These are phyloP conservation scores for Ascochyta rabiei DNA, from an alignment of 2,329 filamentous ascomycete species.

Conservation along the genomic window DNA sequence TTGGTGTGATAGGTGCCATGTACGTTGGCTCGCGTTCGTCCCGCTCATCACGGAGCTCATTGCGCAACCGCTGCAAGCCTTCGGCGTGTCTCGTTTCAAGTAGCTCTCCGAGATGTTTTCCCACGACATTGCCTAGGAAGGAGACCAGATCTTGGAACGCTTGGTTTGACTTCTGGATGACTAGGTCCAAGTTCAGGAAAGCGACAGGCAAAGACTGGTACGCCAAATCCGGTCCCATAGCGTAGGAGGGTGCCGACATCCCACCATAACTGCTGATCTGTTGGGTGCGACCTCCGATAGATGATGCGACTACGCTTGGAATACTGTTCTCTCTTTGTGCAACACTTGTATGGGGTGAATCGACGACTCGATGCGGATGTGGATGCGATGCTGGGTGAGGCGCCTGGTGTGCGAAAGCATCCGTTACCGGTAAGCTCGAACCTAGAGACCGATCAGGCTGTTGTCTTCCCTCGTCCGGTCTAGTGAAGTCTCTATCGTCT, in stretches of 20 bases:
- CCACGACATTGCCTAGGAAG: constrained; percentile 46
- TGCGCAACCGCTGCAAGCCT: constrained; percentile 52
- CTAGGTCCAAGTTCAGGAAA: constrained; percentile 56
- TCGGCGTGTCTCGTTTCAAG: constrained; percentile 51
- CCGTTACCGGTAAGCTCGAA: constrained; percentile 25
- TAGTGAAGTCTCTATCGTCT: constrained; percentile 56
- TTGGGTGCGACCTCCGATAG: constrained; percentile 21
- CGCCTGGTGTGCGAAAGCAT: constrained; percentile 30
- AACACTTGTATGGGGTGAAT: constrained; percentile 29
- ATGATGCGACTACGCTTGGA: constrained; percentile 20
- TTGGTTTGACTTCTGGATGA: constrained; percentile 54
- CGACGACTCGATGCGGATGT: constrained; percentile 31
- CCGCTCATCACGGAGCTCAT: constrained; percentile 54
- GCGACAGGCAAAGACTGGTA: constrained; percentile 45
- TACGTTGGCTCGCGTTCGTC: constrained; percentile 56
- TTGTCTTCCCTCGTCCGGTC: constrained; percentile 37
- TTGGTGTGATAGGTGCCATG: constrained; percentile 56
- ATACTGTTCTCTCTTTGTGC: constrained; percentile 25
- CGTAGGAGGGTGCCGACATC: constrained; percentile 27
- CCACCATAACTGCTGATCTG: constrained; percentile 28
- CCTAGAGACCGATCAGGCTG: constrained; percentile 34
- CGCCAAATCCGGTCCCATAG: constrained; percentile 30
- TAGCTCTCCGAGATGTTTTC: constrained; percentile 52
- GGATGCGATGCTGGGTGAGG: constrained; percentile 27
- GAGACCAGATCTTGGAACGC: constrained; percentile 53